A percentile compares a stretch with the other conserved stretches of the same genome.
Evolutionary conservation across 495 filamentous ascomycete genomes (phyloP).

Genomic region (Penicillium pulvis): DNA sequence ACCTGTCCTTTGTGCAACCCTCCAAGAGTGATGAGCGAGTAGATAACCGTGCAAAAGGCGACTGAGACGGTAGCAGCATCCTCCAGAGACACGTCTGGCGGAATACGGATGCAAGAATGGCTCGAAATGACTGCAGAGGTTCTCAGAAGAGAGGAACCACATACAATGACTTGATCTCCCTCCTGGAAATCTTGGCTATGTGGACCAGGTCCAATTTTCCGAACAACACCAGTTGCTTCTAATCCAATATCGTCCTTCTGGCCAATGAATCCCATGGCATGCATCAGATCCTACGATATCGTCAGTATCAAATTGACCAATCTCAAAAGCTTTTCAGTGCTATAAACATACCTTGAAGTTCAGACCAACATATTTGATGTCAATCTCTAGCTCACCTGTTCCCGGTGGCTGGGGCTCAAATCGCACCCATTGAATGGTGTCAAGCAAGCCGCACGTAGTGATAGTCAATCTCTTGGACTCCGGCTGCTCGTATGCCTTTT

Average conservation of each 20-base stretch:
- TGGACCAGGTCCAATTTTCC: not conserved
- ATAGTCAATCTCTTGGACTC: slow-evolving; percentile 15
- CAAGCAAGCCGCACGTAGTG: slow-evolving; percentile 23
- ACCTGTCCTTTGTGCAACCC: slow-evolving; percentile 25
- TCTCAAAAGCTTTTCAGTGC: too few species aligned
- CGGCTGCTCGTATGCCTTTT: not conserved
- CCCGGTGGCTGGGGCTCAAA: slow-evolving; percentile 1
- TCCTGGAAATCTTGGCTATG: slow-evolving; percentile 20
- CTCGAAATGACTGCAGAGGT: slow-evolving; percentile 4
- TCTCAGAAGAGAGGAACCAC: slow-evolving; percentile 11
- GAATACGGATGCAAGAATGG: slow-evolving; percentile 8
- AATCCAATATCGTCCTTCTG: slow-evolving; percentile 17
- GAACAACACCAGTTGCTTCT: slow-evolving; percentile 33
- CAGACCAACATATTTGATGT: slow-evolving; percentile 41
- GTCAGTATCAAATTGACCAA: too few species aligned
- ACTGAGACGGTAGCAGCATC: slow-evolving; percentile 31
- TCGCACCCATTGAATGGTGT: slow-evolving; percentile 29
- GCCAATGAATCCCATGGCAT: slow-evolving; percentile 34
- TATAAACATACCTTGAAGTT: slow-evolving; percentile 40
- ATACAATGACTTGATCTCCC: slow-evolving; percentile 41
- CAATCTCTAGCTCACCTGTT: slow-evolving; percentile 34
- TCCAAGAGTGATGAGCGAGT: slow-evolving; percentile 23
- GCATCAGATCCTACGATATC: slow-evolving; percentile 37
- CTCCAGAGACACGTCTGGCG: slow-evolving; percentile 27
- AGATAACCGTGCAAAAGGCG: slow-evolving; percentile 33